These are phyloP conservation scores for Tuber calosporum DNA, from an alignment of 495 filamentous ascomycete species.

Conservation along the genomic window DNA sequence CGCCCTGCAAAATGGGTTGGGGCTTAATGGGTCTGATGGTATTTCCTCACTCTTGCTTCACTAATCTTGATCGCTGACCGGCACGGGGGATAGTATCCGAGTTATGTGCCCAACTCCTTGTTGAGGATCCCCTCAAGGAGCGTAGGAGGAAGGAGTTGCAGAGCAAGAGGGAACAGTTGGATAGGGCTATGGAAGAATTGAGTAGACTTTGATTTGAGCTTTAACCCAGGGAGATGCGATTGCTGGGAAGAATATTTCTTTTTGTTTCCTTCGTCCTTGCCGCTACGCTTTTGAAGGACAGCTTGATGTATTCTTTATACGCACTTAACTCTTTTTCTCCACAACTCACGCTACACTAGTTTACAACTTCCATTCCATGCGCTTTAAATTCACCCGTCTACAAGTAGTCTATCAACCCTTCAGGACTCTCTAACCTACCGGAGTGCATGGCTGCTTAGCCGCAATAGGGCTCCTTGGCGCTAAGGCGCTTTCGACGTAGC, in stretches of 20 bases:
- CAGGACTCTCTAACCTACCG: background rate
- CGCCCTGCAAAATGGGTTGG: constrained; percentile 18
- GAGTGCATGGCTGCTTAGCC: too few relatives aligned
- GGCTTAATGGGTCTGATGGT: constrained; percentile 29
- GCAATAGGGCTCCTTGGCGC: too few relatives aligned
- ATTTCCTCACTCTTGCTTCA: background rate
- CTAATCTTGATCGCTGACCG: background rate
- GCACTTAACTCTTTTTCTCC: background rate
- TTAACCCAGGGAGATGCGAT: background rate
- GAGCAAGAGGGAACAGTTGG: constrained; percentile 27
- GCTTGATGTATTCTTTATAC: constrained; percentile 1
- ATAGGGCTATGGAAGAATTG: constrained; percentile 36
- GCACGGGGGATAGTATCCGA: constrained; percentile 21
- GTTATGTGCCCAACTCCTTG: constrained; percentile 27
- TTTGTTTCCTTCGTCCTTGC: background rate
- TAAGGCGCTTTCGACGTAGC: too few relatives aligned
- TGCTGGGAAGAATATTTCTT: background rate
- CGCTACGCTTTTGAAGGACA: background rate
- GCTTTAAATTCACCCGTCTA: background rate
- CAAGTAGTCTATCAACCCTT: background rate
- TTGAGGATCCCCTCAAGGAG: constrained; percentile 39
- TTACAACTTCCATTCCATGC: background rate
- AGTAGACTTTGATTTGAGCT: constrained; percentile 19
- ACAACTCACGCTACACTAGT: background rate
- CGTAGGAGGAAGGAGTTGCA: constrained; percentile 28